phyloP scores from a whole-genome alignment of 2,329 filamentous ascomycete species.

The Diaporthe vexans region DNA sequence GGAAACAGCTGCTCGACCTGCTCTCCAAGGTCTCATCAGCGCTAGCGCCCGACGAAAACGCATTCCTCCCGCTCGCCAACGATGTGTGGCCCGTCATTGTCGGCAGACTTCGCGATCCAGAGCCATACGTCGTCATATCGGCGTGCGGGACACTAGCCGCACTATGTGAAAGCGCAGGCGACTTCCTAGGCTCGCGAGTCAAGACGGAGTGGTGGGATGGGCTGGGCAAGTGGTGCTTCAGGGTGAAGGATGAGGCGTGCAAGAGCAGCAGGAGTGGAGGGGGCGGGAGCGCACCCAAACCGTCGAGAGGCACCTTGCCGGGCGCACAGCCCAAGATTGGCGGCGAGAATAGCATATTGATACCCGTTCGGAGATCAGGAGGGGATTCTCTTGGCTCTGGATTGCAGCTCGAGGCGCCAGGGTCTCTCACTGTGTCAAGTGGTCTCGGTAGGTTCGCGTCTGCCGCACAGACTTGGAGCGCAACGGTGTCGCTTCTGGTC shows the following conservation, averaged over 20 bases:
- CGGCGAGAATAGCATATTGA: slow-evolving; percentile 46
- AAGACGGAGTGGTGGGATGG: slow-evolving; percentile 78
- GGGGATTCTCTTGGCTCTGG: slow-evolving; percentile 25
- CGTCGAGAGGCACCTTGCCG: slow-evolving; percentile 6
- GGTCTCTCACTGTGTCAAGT: slow-evolving; percentile 42
- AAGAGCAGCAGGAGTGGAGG: slow-evolving; percentile 42
- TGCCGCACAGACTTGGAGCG: slow-evolving; percentile 74
- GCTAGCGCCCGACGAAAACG: slow-evolving; percentile 82
- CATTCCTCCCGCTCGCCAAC: slow-evolving; percentile 90
- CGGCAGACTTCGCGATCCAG: slow-evolving; percentile 74
- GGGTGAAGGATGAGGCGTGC: slow-evolving; percentile 57
- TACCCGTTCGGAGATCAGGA: slow-evolving; percentile 50
- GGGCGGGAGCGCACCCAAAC: neutral
- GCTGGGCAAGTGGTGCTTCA: slow-evolving; percentile 64
- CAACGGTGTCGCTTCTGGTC: slow-evolving; percentile 70
- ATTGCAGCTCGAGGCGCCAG: slow-evolving; percentile 28
- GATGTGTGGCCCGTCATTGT: slow-evolving; percentile 89
- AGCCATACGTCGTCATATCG: slow-evolving; percentile 77
- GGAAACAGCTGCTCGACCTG: slow-evolving; percentile 83
- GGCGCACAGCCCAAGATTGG: slow-evolving; percentile 20
- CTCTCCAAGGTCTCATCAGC: slow-evolving; percentile 80
- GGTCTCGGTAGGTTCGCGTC: slow-evolving; percentile 73
- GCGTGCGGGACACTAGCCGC: slow-evolving; percentile 77
- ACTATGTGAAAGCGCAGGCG: slow-evolving; percentile 80
- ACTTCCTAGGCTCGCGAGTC: slow-evolving; percentile 84